These are phyloP conservation scores for Penicillium frequentans DNA, from an alignment of 2,329 filamentous ascomycete genomes.

Conservation along the genomic window DNA sequence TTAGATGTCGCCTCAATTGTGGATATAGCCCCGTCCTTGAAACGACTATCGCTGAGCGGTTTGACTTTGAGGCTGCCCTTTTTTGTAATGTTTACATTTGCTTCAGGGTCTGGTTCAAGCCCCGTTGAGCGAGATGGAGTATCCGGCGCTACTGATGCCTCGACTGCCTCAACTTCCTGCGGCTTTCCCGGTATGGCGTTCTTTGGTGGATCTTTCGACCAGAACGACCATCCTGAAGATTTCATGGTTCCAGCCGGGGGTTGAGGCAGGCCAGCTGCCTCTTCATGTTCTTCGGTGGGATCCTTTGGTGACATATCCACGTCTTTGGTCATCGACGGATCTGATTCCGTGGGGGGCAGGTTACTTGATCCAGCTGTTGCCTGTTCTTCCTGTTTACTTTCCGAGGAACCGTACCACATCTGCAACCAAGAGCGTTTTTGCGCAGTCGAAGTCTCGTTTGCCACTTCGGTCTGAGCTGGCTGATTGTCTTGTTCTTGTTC, in stretches of 20 bases:
- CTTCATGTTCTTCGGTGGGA: constrained; percentile 20
- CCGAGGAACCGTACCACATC: constrained; percentile 41
- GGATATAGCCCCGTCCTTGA: constrained; percentile 23
- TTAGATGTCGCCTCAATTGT: constrained; percentile 16
- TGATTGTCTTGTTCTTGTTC: constrained; percentile 12
- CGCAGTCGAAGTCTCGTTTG: constrained; percentile 15
- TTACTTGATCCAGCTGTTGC: constrained; percentile 14
- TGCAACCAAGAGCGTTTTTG: constrained; percentile 47
- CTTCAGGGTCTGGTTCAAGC: constrained; percentile 18
- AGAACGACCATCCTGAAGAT: constrained; percentile 44
- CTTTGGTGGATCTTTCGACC: constrained; percentile 38
- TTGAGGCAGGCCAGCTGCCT: constrained; percentile 21
- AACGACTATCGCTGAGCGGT: constrained; percentile 21
- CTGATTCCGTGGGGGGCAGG: constrained; percentile 6
- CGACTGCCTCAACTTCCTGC: constrained; percentile 27
- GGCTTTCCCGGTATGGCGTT: constrained; percentile 22
- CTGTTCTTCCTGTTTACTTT: constrained; percentile 26
- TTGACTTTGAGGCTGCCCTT: constrained; percentile 34
- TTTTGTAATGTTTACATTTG: constrained; percentile 26
- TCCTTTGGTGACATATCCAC: constrained; percentile 19
- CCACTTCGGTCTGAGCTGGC: background rate
- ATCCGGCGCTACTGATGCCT: constrained; percentile 23
- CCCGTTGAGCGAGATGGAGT: constrained; percentile 16
- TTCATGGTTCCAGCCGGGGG: constrained; percentile 24
- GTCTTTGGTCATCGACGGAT: constrained; percentile 8